Evolutionary conservation across 345 rosid genomes (phyloP).

Genomic region (Kandelia obovata): DNA sequence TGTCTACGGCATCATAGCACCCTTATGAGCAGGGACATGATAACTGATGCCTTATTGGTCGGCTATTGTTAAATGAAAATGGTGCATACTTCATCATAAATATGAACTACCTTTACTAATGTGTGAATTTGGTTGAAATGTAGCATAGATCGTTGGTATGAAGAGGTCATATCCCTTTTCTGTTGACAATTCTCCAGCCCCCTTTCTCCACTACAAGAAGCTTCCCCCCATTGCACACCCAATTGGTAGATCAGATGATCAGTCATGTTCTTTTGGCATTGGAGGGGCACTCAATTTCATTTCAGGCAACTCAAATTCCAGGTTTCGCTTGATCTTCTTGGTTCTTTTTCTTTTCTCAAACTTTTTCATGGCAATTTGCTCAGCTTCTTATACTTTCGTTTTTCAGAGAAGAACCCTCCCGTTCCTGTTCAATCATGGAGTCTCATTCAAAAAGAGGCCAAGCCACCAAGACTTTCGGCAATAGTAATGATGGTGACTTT

Average conservation of each 20-base stretch:
- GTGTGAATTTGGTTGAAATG: constrained; percentile 19
- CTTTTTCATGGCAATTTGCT: background rate
- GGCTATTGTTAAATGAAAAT: background rate
- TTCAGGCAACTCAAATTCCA: constrained; percentile 22
- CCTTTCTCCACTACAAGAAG: constrained; percentile 29
- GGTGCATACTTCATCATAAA: background rate
- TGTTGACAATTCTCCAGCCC: constrained; percentile 31
- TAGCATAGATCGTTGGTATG: constrained; percentile 43
- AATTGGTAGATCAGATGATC: constrained; percentile 34
- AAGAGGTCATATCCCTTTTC: constrained; percentile 53
- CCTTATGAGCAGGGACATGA: background rate
- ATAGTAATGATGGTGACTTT: constrained; percentile 29
- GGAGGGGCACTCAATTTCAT: constrained; percentile 17
- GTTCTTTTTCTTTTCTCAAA: background rate
- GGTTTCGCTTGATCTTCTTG: constrained; percentile 20
- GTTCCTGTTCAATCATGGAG: constrained; percentile 29
- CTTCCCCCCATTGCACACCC: constrained; percentile 25
- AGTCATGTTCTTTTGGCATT: constrained; percentile 27
- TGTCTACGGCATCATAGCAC: no score
- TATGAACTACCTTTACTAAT: background rate
- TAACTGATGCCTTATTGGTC: background rate
- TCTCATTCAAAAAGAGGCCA: constrained; percentile 26
- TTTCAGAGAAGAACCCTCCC: constrained; percentile 34
- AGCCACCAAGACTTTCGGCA: constrained; percentile 12
- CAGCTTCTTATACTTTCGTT: background rate